phyloP scores from a whole-genome alignment of 257 asterid genomes.

The Eustoma russellianum region DNA sequence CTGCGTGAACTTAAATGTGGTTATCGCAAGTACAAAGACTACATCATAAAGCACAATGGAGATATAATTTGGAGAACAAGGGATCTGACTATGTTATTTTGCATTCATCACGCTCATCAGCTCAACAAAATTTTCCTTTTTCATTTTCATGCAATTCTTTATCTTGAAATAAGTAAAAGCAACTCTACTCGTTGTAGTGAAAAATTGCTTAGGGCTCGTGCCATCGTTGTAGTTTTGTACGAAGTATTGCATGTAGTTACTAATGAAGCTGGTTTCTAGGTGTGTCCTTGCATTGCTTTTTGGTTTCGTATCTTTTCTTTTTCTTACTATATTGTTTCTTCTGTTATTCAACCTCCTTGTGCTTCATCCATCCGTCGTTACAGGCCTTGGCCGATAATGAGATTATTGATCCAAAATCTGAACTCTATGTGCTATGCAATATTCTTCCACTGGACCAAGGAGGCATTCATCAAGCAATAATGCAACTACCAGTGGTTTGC shows the following conservation, averaged over 20 bases:
- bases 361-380: slow-evolving; percentile 2
- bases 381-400: slow-evolving; percentile 70
- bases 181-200: slow-evolving; percentile 31
- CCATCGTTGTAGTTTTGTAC: slow-evolving; percentile 63
- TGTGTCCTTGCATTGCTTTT: slow-evolving; percentile 14
- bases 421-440: slow-evolving; percentile 65
- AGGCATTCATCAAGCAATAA: slow-evolving; percentile 79
- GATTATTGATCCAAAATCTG: slow-evolving; percentile 40
- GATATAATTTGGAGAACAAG: slow-evolving; percentile 68
- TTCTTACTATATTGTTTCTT: slow-evolving; percentile 1
- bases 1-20: slow-evolving; percentile 72
- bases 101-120: neutral
- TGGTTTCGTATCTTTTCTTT: neutral
- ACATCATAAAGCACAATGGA: slow-evolving; percentile 68
- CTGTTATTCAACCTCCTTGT: neutral
- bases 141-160: neutral
- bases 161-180: neutral
- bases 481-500: slow-evolving; percentile 96
- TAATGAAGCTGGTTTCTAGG: slow-evolving; percentile 78
- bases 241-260: slow-evolving; percentile 63
- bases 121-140: neutral
- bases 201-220: slow-evolving; percentile 76
- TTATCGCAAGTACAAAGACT: slow-evolving; percentile 57
- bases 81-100: slow-evolving; percentile 25
- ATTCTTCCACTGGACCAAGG: slow-evolving; percentile 91